Base-by-base conservation (phyloP, 176 grass and related monocot species). In the Zoysia pacifica region DNA sequence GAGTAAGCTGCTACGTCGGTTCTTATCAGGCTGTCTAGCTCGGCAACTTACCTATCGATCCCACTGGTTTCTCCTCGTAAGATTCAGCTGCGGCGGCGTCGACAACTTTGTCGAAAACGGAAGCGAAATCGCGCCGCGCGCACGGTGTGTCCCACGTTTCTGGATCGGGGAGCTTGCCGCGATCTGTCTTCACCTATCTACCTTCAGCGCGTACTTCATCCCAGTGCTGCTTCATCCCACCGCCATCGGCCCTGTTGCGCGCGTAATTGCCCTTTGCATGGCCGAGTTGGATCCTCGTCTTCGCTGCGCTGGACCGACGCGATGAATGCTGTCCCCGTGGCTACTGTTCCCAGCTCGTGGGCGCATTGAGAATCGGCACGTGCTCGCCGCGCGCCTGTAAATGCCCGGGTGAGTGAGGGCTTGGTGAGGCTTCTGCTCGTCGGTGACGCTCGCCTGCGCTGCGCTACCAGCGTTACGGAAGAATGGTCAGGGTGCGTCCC, bases 1-100 rank as follows among this genome's bases (percentile, higher is more conserved):
- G n/a, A 16, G 10, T 75, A 80, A 52, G 63, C 47, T 59, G 36
- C 63, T 77, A 81, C 70, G 9, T 86, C 84, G 42, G 70, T 52
- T 44, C 44, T 46, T 68, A 69, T 43, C 43, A 20, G 6, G 62
- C 62, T 28, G 28, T 28, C 28, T 38, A 35, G 6, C 60, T 36
- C 9, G 58, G 43, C 50, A 35, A 44, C 51, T 50, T 49, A 73
- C 40, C 49, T 69, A 14, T 28, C 51, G 14, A 11, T 69, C 65
- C 45, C 48, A 9, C 6, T 38, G 46, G 36, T 39, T 75, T 8
- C n/a, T 8, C 46, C 73, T 74, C 37, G 40, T 28, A 28, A 6
- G 9, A 52, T 76, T 35, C 44, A 5, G 38, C 54, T 63, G 74
- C 74, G 45, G 55, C 3, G 63, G 4, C 10, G 1, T 37, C n/a